Evolutionary conservation across 495 filamentous ascomycete species (phyloP), one percentile per base, ranked within the genome.

Genomic region (Glutinoglossum americanum): DNA sequence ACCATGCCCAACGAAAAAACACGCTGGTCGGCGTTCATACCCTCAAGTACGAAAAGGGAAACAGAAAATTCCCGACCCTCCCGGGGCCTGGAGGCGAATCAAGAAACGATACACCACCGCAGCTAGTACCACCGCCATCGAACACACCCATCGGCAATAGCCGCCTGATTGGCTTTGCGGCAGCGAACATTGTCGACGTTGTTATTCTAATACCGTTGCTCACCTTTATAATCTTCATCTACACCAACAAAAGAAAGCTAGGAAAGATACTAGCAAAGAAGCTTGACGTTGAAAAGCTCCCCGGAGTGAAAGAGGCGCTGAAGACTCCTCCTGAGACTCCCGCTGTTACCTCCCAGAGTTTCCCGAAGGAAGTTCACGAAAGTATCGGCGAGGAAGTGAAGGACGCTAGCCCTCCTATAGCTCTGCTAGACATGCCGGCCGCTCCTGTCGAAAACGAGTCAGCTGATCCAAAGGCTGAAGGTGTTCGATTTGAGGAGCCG

Each of bases 1-100:
- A 61, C 25, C 63, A 69, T n/a, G 58, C 58, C 11, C 73, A 76
- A 54, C 72, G 73, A 49, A 70, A 72, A 45, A 70, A 78, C 61
- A 71, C 70, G 0, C 62, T 79, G 25, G 72, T 72, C 11, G 76
- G 76, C n/a, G 76, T 79, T 25, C 76, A 79, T 60, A 69, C 69
- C 1, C 63, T 64, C 37, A 57, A 59, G 19, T 51, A 60, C 25
- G 49, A 62, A 28, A 47, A 60, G 17, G 45, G 58, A n/a, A 45
- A 55, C 17, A 57, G 57, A 17, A 65, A 61, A 25, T 61, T 68
- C 39, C 60, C 64, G 11, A 68, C 67, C 13, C 64, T 69, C 15
- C 60, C 65, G 21, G 67, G 59, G 10, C 65, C 64, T 6, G 56
- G 59, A 10, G 56, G 57, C 0, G 60, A 62, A 35, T 59, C 41